Percentiles rank a stretch among this genome's conserved stretches.
Conservation (phyloP, 2,329 filamentous ascomycete genomes). For the Scedosporium apiospermum region DNA sequence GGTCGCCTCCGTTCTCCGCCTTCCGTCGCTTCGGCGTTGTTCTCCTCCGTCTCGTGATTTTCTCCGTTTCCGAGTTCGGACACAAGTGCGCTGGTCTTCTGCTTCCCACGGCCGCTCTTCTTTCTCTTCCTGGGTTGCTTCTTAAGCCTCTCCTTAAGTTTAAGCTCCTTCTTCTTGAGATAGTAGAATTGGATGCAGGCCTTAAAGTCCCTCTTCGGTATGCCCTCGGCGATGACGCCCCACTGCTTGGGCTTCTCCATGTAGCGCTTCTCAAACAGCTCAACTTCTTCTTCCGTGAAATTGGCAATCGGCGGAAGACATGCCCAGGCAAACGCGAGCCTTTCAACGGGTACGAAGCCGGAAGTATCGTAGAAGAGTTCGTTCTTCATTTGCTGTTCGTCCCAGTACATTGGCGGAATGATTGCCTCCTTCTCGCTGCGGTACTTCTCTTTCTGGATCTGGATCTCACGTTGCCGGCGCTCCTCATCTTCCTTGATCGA, state of each 20-base stretch:
- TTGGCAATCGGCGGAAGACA: slow-evolving; percentile 65
- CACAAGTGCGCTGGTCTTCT: slow-evolving; percentile 54
- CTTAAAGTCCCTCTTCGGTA: slow-evolving; percentile 62
- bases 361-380: slow-evolving; percentile 56
- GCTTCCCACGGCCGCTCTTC: slow-evolving; percentile 46
- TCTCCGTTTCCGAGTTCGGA: slow-evolving; percentile 55
- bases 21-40: slow-evolving; percentile 42
- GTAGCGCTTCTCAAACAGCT: slow-evolving; percentile 64
- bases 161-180: slow-evolving; percentile 63
- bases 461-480: slow-evolving; percentile 54
- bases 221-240: slow-evolving; percentile 62
- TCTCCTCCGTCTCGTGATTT: slow-evolving; percentile 42
- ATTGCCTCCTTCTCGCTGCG: slow-evolving; percentile 69
- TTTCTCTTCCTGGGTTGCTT: slow-evolving; percentile 51
- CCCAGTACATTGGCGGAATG: slow-evolving; percentile 62
- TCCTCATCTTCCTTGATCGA: slow-evolving; percentile 64
- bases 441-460: slow-evolving; percentile 57
- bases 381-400: slow-evolving; percentile 47
- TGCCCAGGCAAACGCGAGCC: slow-evolving; percentile 60
- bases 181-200: slow-evolving; percentile 84
- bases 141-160: slow-evolving; percentile 68
- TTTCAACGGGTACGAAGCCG: slow-evolving; percentile 53
- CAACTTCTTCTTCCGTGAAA: slow-evolving; percentile 62
- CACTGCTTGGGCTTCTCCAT: slow-evolving; percentile 73
- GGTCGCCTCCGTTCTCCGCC: slow-evolving; percentile 51